phyloP scores from a whole-genome alignment of 805 yeast species.

The Hagleromyces aurorensis region DNA sequence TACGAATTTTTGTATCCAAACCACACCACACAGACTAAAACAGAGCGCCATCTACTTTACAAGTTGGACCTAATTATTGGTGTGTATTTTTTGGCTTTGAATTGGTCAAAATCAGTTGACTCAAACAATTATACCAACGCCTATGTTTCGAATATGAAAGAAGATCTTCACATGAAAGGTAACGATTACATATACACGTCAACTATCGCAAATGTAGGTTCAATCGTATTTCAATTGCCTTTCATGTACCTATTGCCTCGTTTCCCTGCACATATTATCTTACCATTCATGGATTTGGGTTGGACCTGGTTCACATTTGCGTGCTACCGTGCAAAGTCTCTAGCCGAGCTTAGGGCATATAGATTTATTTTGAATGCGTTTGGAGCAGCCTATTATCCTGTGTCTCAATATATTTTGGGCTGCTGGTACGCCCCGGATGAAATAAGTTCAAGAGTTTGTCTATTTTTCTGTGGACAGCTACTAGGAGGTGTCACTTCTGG shows the following conservation, averaged over 20 bases:
- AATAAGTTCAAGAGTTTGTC: conserved; percentile 53
- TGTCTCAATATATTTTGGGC: conserved; percentile 51
- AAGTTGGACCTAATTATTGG: conserved; percentile 52
- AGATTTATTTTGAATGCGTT: conserved; percentile 62
- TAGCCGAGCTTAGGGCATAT: conserved; percentile 47
- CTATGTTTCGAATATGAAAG: conserved; percentile 57
- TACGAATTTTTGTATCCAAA: conserved; percentile 30
- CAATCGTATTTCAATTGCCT: conserved; percentile 57
- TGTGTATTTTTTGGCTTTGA: conserved; percentile 49
- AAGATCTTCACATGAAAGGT: conserved; percentile 49
- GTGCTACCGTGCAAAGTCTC: conserved; percentile 41
- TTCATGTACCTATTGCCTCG: conserved; percentile 53
- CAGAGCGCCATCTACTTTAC: conserved; percentile 37
- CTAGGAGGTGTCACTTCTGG: conserved; percentile 49
- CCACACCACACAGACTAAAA: conserved; percentile 35
- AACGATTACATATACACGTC: conserved; percentile 57
- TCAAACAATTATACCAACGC: conserved; percentile 56
- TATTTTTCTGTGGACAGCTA: conserved; percentile 47
- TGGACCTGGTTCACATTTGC: conserved; percentile 66
- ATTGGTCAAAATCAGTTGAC: conserved; percentile 65
- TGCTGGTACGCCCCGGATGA: conserved; percentile 55
- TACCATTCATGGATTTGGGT: conserved; percentile 48
- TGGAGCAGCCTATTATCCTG: conserved; percentile 64
- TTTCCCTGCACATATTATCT: conserved; percentile 41
- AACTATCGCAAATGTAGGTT: conserved; percentile 53